phyloP scores from a whole-genome alignment of 1,139 yeast species.

The Taiozyma sp. region DNA sequence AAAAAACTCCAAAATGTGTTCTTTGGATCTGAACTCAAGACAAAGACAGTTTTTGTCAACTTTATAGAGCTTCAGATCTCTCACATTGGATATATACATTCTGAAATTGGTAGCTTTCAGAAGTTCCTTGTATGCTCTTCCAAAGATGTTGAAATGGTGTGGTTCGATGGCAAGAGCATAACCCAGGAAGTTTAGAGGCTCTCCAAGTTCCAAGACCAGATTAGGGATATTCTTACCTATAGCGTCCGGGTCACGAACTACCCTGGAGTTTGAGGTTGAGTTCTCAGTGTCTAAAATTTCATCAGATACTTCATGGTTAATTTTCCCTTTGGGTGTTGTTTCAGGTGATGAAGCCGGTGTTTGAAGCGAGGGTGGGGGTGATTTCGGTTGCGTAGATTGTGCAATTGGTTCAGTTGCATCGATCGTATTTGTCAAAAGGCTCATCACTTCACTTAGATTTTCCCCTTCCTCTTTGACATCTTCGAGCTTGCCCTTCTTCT shows the following conservation, averaged over 20 bases:
- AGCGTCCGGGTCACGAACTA: not conserved
- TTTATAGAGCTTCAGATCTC: conserved; percentile 1
- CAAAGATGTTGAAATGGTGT: conserved; percentile 6
- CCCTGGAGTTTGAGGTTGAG: not conserved
- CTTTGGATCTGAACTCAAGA: conserved; percentile 11
- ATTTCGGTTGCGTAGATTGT: not conserved
- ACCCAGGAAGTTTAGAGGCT: conserved; percentile 4
- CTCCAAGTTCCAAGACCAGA: not conserved
- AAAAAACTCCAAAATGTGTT: conserved; percentile 10
- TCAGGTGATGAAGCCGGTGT: not conserved
- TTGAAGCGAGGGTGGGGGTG: not conserved
- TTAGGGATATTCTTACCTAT: conserved; percentile 2
- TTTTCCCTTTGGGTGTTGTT: not conserved
- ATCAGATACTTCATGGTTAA: not conserved
- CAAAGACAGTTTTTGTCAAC: conserved; percentile 13
- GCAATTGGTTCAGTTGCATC: not conserved
- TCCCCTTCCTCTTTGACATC: not conserved
- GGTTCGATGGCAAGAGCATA: conserved; percentile 15
- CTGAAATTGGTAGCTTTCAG: conserved; percentile 10
- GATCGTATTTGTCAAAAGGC: not conserved
- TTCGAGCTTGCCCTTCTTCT: not conserved
- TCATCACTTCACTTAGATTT: not conserved
- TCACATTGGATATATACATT: conserved; percentile 13
- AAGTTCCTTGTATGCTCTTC: conserved; percentile 9
- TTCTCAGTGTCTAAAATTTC: not conserved